Conservation (phyloP, 129 eudicot genomes). For the Flaveria bidentis region DNA sequence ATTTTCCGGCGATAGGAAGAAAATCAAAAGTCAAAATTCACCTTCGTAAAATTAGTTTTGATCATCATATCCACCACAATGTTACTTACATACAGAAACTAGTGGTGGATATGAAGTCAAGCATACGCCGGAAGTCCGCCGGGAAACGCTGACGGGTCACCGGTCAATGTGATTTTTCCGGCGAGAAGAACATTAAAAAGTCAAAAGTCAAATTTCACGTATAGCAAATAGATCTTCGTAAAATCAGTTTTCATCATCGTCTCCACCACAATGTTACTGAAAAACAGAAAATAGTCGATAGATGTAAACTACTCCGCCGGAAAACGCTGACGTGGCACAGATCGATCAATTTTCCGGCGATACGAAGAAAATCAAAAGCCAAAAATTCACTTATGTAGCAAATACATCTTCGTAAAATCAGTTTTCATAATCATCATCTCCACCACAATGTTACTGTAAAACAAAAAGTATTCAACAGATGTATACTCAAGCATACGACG, state of each 20-base stretch:
- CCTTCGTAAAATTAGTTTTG: neutral
- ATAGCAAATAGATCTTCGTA: too few species aligned
- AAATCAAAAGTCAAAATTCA: neutral
- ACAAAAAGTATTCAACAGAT: too few species aligned
- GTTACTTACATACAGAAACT: neutral
- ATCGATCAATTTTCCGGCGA: conserved; percentile 8
- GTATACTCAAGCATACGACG: too few species aligned
- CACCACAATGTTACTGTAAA: too few species aligned
- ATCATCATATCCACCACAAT: too few species aligned
- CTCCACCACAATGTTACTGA: too few species aligned
- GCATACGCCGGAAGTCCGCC: neutral
- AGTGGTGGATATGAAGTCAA: neutral
- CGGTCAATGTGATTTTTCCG: conserved; percentile 10
- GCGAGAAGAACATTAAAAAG: neutral
- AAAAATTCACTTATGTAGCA: too few species aligned
- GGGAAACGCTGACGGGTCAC: conserved; percentile 21
- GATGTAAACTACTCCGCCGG: neutral
- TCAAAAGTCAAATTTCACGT: neutral
- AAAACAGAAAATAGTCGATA: too few species aligned
- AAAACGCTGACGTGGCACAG: conserved; percentile 26
- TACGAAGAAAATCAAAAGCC: neutral
- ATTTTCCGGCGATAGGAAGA: too few species aligned
- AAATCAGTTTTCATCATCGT: too few species aligned
- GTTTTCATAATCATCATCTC: too few species aligned
- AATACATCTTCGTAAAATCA: too few species aligned